Evolutionary conservation across 108 stramenopile genomes (phyloP), one percentile per base, ranked within the genome.

Genomic region (Cyclotella choctawhatcheeana): DNA sequence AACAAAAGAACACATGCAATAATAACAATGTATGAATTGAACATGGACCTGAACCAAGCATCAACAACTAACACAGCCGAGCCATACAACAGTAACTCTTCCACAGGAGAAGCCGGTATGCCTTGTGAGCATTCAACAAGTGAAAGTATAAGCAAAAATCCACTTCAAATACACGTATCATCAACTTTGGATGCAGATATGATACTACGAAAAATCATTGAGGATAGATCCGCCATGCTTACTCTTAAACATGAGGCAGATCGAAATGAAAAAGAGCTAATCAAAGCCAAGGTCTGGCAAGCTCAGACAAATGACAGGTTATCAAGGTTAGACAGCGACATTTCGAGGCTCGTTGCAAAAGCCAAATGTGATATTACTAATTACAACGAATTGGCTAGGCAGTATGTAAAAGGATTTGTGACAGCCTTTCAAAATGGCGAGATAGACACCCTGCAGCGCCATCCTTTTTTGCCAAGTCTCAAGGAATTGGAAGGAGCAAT

Each of bases 141-240:
- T n/a, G n/a, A n/a, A n/a, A n/a, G n/a, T n/a, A 16, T 33, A 2
- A 59, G 33, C 4, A 59, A 8, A 17, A 35, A 60, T 33, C 44
- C 59, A 24, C 59, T 40, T 37, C 73, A 74, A 40, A 74, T 74
- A 27, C 40, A 65, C 2, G 56, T 74, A 37, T 44, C 25, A 2
- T 66, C 64, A 21, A 74, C 73, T 0, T 66, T 44, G 34, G 73
- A 74, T 66, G 73, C 73, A 32, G 73, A 74, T 44, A 55, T 74
- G 44, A 60, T 77, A 14, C 32, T 78, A 18, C 52, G 77, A 18
- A 71, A 60, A 55, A 56, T 78, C 13, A 78, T 78, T 8, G 77
- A 78, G 65, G 77, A 78, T 40, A 31, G 71, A 3, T 40, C 77
- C 20, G 62, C 63, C 37, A 78, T 78, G 7, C 70, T 78, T 20